Conservation (phyloP, 1,284 basidiomycete genomes). For the Inonotus hispidus region DNA sequence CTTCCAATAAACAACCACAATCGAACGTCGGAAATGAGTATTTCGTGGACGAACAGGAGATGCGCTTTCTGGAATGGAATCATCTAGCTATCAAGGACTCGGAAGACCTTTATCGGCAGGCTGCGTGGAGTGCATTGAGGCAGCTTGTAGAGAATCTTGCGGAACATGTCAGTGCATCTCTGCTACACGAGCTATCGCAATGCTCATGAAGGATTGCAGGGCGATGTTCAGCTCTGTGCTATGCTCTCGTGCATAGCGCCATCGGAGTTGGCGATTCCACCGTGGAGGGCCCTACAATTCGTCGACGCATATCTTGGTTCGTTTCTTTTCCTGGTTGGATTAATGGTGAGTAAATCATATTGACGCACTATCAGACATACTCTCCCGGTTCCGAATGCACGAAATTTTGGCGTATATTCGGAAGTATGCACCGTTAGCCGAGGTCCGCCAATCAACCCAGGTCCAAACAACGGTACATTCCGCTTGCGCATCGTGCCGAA, state of each 20-base stretch:
- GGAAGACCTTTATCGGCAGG: slow-evolving; percentile 45
- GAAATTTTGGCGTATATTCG: slow-evolving; percentile 65
- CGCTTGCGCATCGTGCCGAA: slow-evolving; percentile 59
- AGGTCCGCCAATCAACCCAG: slow-evolving; percentile 44
- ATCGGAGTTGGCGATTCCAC: slow-evolving; percentile 45
- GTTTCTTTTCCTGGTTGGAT: slow-evolving; percentile 15
- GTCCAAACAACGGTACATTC: slow-evolving; percentile 68
- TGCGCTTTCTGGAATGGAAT: slow-evolving; percentile 20
- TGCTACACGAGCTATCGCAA: not conserved
- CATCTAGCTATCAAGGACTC: slow-evolving; percentile 42
- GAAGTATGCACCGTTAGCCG: slow-evolving; percentile 49
- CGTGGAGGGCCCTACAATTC: slow-evolving; percentile 43
- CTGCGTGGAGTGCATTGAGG: slow-evolving; percentile 52
- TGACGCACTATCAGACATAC: slow-evolving; percentile 42
- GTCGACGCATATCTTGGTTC: slow-evolving; percentile 68
- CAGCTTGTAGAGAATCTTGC: slow-evolving; percentile 56
- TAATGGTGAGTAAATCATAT: not conserved
- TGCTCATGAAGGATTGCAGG: slow-evolving; percentile 34
- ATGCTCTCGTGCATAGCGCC: slow-evolving; percentile 57
- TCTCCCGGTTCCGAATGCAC: slow-evolving; percentile 55
- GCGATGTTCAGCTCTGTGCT: slow-evolving; percentile 72
- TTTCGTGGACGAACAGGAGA: slow-evolving; percentile 33
- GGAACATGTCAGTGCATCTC: slow-evolving; percentile 43
- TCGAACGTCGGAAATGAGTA: slow-evolving; percentile 13
- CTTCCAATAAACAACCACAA: slow-evolving; percentile 1